Evolutionary conservation across 2,329 filamentous ascomycete genomes (phyloP), one percentile per base, ranked within the genome.

Genomic region (Phialophora macrospora): DNA sequence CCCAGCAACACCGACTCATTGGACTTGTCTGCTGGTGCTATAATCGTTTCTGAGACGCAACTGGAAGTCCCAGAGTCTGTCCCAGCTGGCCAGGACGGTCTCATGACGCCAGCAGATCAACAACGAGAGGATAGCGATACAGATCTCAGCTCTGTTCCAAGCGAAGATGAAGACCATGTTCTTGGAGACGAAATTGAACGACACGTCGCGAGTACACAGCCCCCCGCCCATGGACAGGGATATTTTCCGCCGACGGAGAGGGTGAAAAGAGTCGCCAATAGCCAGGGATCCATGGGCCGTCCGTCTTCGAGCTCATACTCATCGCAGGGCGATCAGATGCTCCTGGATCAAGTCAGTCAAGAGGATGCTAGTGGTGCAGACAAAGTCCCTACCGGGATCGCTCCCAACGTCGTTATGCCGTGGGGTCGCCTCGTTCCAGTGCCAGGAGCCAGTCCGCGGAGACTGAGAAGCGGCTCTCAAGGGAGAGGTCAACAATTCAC

Each of bases 21-120:
- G 28, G 14, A 6, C 32, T 51, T 17, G 12, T 30, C 26, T 12
- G 17, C 14, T 11, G 24, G 17, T 28, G 30, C 28, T 4, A 11
- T 11, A 17, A 32, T 65, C 20, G 46, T 70, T 14, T 55, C 63
- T 12, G 68, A 70, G 24, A 68, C 68, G n/a, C 68, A 70, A 46
- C 26, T 51, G 4, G 62, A 64, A 52, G 9, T 54, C 12, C 58
- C 44, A 11, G 30, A 60, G 12, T 41, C 58, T 30, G 34, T n/a
- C 41, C 46, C 22, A n/a, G 48, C 44, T 14, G 48, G 38, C 22
- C n/a, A 14, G 8, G 48, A 44, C 12, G 20, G 32, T 22, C 20
- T 54, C 9, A 4, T 54, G 7, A 20, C 32, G 44, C 17, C 30
- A 30, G 5, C 48, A 30, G 44, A 24, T 20, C 32, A 41, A 8